A percentile compares a stretch with the other conserved stretches of the same genome.
These are phyloP conservation scores for Phytophthora constricta DNA, from an alignment of 352 stramenopile genomes.

Conservation along the genomic window DNA sequence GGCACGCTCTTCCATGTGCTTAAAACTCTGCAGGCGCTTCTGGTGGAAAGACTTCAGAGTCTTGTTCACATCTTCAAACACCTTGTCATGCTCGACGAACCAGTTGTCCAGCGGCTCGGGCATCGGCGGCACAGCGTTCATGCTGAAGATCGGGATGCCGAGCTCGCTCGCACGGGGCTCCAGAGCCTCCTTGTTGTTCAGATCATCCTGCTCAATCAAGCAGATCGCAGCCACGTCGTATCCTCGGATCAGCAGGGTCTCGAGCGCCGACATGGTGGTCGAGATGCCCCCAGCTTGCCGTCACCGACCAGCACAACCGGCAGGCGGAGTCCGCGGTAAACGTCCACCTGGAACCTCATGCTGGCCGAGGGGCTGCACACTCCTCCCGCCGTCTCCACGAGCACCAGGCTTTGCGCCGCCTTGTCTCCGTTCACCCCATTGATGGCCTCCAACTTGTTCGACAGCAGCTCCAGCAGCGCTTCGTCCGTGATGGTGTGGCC, in stretches of 20 bases:
- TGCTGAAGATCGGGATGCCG: slow-evolving; percentile 78
- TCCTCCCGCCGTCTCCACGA: slow-evolving; percentile 96
- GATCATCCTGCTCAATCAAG: slow-evolving; percentile 78
- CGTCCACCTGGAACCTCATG: slow-evolving; percentile 92
- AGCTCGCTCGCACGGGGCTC: slow-evolving; percentile 66
- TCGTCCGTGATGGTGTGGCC: slow-evolving; percentile 89
- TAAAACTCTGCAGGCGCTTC: slow-evolving; percentile 57
- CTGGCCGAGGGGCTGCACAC: slow-evolving; percentile 91
- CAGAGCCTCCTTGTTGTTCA: slow-evolving; percentile 75
- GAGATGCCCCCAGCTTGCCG: slow-evolving; percentile 96
- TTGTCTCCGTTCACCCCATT: slow-evolving; percentile 34
- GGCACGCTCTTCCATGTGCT: slow-evolving; percentile 61
- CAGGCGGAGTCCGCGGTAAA: slow-evolving; percentile 91
- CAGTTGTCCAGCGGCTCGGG: slow-evolving; percentile 77
- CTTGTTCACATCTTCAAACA: slow-evolving; percentile 62
- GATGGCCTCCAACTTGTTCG: slow-evolving; percentile 53
- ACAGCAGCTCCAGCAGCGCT: slow-evolving; percentile 81
- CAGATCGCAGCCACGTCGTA: slow-evolving; percentile 92
- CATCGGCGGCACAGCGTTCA: slow-evolving; percentile 74
- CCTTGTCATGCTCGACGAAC: slow-evolving; percentile 54
- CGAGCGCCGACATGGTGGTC: slow-evolving; percentile 92
- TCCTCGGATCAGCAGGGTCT: slow-evolving; percentile 91
- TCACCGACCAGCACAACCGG: slow-evolving; percentile 96
- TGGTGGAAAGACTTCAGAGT: slow-evolving; percentile 63
- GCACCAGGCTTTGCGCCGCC: slow-evolving; percentile 56